Base-by-base conservation (phyloP, 257 asterid species). In the Osmanthus fragrans region DNA sequence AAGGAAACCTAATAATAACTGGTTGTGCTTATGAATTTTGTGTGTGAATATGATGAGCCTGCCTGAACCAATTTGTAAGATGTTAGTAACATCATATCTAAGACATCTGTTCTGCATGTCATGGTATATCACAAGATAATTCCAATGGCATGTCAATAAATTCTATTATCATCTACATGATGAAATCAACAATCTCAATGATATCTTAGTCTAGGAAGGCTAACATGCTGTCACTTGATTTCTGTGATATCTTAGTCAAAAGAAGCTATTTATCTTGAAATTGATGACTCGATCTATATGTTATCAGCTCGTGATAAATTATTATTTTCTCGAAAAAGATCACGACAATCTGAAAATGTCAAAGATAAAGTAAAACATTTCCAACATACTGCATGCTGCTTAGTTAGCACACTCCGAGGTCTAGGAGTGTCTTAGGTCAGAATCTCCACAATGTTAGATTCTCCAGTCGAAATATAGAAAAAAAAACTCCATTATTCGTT, bases 41-140 rank as follows among this genome's bases (percentile, higher is more conserved):
- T 74, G 39, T 40, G 15, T 71, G 16, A 47, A 45, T 67, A 21
- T 51, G 58, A 63, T 12, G 47, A 78, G 74, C 58, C 90, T 94
- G 56, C 97, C 97, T 5, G 90, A 91, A 80, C 97, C 99, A 5
- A 84, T 91, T 42, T 94, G 99, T 92, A 90, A 88, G 90, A 76
- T 75, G 18, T 42, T 33, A 67, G 19, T 73, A 36, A 12, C 47
- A 60, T 33, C 23, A 66, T 74, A 63, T 70, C 34, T 15, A 60
- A 36, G 42, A 51, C 49, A 10, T 80, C 76, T 63, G 25, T 34
- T 70, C 21, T 34, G 69, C 30, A 8, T 12, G 15, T 33, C 45
- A 37, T 5, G 32, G 27, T 36, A 40, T 8, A 21, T 54, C 40
- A 1, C 25, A 0, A 34, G 73, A 36, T 34, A 37, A 30, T 67